These are phyloP conservation scores for Cicer yamashitae DNA, from an alignment of 306 rosid genomes.

Conservation along the genomic window DNA sequence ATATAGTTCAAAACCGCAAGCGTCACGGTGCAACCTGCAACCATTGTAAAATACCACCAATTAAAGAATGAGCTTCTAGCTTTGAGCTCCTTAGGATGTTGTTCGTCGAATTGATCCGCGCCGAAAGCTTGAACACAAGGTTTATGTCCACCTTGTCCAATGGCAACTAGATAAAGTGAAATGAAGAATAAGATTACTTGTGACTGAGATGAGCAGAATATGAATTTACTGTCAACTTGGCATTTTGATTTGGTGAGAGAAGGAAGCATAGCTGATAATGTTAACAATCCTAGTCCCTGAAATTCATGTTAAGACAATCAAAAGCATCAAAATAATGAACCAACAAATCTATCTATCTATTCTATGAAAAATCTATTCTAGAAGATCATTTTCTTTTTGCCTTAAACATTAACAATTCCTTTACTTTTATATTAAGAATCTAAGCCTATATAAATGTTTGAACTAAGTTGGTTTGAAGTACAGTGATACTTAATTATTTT, in stretches of 20 bases:
- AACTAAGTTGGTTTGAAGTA: too few species aligned
- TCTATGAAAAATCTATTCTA: too few species aligned
- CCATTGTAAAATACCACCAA: constrained; percentile 77
- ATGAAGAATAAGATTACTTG: constrained; percentile 65
- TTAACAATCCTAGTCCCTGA: constrained; percentile 70
- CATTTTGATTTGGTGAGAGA: constrained; percentile 45
- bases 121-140: constrained; percentile 40
- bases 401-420: too few species aligned
- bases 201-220: constrained; percentile 44
- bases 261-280: constrained; percentile 60
- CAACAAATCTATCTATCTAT: too few species aligned
- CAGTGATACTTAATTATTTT: too few species aligned
- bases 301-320: constrained; percentile 2
- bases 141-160: constrained; percentile 27
- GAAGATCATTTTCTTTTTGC: too few species aligned
- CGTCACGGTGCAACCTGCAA: constrained; percentile 51
- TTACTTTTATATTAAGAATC: too few species aligned
- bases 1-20: constrained; percentile 49
- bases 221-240: background rate
- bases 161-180: constrained; percentile 25
- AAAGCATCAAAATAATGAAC: constrained; percentile 1
- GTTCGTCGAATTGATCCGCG: constrained; percentile 56
- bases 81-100: constrained; percentile 62
- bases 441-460: too few species aligned
- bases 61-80: constrained; percentile 85